phyloP scores from a whole-genome alignment of 2,329 filamentous ascomycete genomes.

The Xylaria sp. region DNA sequence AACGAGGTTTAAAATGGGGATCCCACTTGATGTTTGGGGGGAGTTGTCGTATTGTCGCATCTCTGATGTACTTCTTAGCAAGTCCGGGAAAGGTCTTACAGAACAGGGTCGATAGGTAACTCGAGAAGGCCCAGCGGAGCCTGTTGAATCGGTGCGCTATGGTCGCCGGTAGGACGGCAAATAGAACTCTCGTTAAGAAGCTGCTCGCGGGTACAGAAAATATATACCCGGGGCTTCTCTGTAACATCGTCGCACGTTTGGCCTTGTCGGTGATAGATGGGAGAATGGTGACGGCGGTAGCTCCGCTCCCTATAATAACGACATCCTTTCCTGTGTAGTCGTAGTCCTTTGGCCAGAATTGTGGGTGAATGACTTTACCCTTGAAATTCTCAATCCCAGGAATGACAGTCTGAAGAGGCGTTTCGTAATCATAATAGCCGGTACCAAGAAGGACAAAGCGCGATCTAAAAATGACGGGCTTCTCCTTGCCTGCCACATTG shows the following conservation, averaged over 20 bases:
- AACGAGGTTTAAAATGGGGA: conserved; percentile 71
- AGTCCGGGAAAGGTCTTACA: conserved; percentile 63
- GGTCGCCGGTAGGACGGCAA: conserved; percentile 26
- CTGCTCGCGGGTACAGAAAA: conserved; percentile 61
- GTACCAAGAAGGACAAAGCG: conserved; percentile 67
- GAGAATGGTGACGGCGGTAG: conserved; percentile 80
- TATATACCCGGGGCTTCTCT: conserved; percentile 79
- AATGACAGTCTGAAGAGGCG: conserved; percentile 68
- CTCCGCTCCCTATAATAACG: conserved; percentile 79
- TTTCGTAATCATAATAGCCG: conserved; percentile 78
- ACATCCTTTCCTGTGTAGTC: conserved; percentile 74
- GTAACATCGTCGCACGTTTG: conserved; percentile 77
- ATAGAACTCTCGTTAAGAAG: conserved; percentile 44
- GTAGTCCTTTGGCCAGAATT: conserved; percentile 77
- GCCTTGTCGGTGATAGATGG: conserved; percentile 74
- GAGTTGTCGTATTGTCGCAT: conserved; percentile 59
- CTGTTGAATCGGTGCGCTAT: conserved; percentile 50
- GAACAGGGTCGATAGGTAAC: conserved; percentile 59
- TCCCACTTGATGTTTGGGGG: conserved; percentile 65
- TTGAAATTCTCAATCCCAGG: conserved; percentile 73
- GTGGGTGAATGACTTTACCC: conserved; percentile 68
- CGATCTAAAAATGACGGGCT: conserved; percentile 52
- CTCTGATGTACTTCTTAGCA: conserved; percentile 60
- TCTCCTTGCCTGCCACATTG: conserved; percentile 48
- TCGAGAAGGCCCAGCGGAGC: conserved; percentile 60